These are phyloP conservation scores for Immersiella caudata DNA, from an alignment of 495 filamentous ascomycete genomes.

Conservation along the genomic window DNA sequence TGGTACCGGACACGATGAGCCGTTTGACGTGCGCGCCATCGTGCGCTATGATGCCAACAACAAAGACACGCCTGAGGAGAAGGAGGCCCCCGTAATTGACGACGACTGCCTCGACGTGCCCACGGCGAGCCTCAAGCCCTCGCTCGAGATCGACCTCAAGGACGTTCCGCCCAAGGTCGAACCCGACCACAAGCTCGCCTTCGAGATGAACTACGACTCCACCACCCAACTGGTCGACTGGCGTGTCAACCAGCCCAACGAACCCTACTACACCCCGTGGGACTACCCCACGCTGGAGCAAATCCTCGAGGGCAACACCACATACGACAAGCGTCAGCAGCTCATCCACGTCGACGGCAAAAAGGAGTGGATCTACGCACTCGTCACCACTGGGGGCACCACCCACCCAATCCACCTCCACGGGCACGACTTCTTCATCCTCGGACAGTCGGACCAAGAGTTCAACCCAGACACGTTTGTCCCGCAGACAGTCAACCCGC, in stretches of 20 bases:
- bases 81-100: conserved; percentile 16
- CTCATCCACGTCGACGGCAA: conserved; percentile 8
- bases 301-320: conserved; percentile 2
- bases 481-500: conserved; percentile 46
- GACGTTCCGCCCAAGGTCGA: conserved; percentile 9
- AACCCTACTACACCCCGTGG: conserved; percentile 10
- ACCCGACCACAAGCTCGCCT: conserved; percentile 10
- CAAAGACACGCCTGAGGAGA: conserved; percentile 9
- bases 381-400: conserved; percentile 9
- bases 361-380: background rate
- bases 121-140: conserved; percentile 5
- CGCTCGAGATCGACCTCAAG: background rate
- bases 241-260: background rate
- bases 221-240: background rate
- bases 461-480: conserved; percentile 34
- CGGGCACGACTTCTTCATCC: conserved; percentile 41
- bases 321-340: conserved; percentile 8
- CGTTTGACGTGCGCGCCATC: conserved; percentile 23
- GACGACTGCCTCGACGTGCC: conserved; percentile 22
- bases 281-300: conserved; percentile 16
- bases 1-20: conserved; percentile 8
- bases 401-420: conserved; percentile 53
- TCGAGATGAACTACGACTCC: background rate
- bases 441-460: conserved; percentile 5
- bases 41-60: conserved; percentile 26